Base-by-base conservation (phyloP, 352 stramenopile species). In the Halophytophthora polymorphica region DNA sequence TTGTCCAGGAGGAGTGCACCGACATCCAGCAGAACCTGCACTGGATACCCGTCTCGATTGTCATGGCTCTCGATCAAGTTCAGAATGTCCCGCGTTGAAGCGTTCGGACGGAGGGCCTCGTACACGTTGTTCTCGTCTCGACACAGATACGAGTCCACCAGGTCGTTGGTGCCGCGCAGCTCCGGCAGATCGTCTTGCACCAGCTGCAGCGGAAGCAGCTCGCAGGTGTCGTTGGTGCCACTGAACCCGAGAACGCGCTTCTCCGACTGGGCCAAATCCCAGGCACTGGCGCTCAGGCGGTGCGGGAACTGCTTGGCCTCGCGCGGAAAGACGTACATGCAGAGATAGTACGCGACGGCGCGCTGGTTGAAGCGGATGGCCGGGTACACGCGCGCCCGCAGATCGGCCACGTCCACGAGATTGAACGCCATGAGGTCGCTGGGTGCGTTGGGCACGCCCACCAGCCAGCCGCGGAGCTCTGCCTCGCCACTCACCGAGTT, bases 271-370 rank as follows among this genome's bases (percentile, higher is more conserved):
- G 39, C 51, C 0, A 90, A 46, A 61, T 90, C 64, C 78, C 82
- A 93, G 15, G 79, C 50, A 31, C 61, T 89, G 19, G 66, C 60
- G 14, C 60, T 66, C 2, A 90, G 45, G 6, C 72, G 63, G 1
- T 70, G 21, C 13, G 66, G 63, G 50, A 72, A 91, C 53, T 88
- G 73, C 14, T 66, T 44, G n/a, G 58, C 86, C 34, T 93, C 83
- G 12, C 28, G 21, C 17, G 76, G 73, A 50, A 93, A 87, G 28
- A 90, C 73, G 28, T 44, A 64, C 19, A 28, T 53, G 40, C 82
- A 82, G 13, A 91, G 48, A 61, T 64, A 91, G 47, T 89, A 91
- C 38, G 90, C 85, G 57, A 91, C 77, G 11, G 66, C 55, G 23
- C 62, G 37, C 31, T 72, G 82, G 46, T 77, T 76, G 14, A 50